Base-by-base conservation (phyloP, 2,329 filamentous ascomycete species). In the Aspergillus tanneri region DNA sequence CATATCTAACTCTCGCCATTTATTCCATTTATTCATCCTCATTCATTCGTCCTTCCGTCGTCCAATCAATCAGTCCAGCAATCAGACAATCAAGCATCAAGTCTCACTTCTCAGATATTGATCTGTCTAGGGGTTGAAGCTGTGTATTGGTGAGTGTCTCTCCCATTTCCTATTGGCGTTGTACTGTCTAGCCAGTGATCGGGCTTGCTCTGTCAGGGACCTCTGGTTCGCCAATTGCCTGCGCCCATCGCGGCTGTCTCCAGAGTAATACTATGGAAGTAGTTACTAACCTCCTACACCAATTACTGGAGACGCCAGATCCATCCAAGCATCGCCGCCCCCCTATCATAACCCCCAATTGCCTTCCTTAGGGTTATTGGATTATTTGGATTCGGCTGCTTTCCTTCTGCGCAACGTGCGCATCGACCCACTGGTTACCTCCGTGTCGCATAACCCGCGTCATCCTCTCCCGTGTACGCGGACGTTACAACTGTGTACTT, bases 221-320 rank as follows among this genome's bases (percentile, higher is more conserved):
- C 54, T 67, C 59, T 69, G 66, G 67, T 70, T 69, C 66, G 66
- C 62, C 67, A 68, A 69, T 70, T 68, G 57, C 47, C 54, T 61
- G 53, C 59, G 55, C 54, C 54, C 55, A 57, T 54, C 46, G 54
- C 54, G 57, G 53, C 55, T 53, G 53, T 60, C 58, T 54, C 61
- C 59, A 64, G 55, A 59, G 55, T 44, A 53, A 49, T 47, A 37
- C 41, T 28, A 44, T n/a, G n/a, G n/a, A n/a, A n/a, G n/a, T n/a
- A n/a, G n/a, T n/a, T n/a, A 34, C 35, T 45, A 35, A 41, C 47
- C 43, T 49, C 49, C 47, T 50, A 47, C 43, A 52, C 55, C 50
- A 53, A 50, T 55, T 53, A 48, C 43, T 22, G 14, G 23, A 43
- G 46, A 37, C 47, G 43, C 54, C 46, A 50, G 46, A 52, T 50